phyloP scores from a whole-genome alignment of 1,284 basidiomycete genomes.

The Chiua sp. region DNA sequence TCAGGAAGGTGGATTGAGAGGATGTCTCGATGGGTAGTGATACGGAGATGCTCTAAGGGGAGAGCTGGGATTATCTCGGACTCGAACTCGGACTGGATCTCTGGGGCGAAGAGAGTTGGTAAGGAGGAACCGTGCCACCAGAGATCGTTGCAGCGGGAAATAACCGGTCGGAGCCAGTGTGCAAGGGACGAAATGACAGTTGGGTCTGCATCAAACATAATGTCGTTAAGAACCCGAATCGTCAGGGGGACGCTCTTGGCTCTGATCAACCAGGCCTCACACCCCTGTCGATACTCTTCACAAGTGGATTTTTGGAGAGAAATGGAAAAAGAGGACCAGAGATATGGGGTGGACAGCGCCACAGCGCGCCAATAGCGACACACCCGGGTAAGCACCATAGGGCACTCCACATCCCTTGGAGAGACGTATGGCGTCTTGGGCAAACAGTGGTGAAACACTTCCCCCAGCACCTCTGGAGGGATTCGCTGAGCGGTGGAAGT shows the following conservation, averaged over 20 bases:
- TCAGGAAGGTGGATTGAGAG: constrained; percentile 26
- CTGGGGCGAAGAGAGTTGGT: constrained; percentile 22
- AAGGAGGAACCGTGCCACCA: constrained; percentile 41
- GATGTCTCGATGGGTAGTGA: constrained; percentile 26
- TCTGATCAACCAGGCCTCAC: constrained; percentile 33
- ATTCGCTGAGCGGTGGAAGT: constrained; percentile 33
- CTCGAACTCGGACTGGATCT: neutral
- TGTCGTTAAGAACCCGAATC: constrained; percentile 35
- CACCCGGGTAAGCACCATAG: constrained; percentile 31
- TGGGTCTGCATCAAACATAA: constrained; percentile 8
- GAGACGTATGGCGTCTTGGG: constrained; percentile 31
- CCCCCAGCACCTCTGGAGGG: constrained; percentile 44
- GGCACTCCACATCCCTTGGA: constrained; percentile 30
- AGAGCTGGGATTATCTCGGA: too few species aligned
- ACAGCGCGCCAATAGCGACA: constrained; percentile 33
- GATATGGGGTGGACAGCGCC: constrained; percentile 30
- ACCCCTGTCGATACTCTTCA: constrained; percentile 23
- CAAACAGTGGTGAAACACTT: constrained; percentile 44
- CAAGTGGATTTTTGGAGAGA: constrained; percentile 15
- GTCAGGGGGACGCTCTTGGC: constrained; percentile 33
- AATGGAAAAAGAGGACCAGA: constrained; percentile 33
- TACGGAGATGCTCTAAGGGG: constrained; percentile 21
- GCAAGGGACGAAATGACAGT: constrained; percentile 6
- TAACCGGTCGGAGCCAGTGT: constrained; percentile 30
- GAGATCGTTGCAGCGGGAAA: constrained; percentile 28